Evolutionary conservation across 306 rosid species (phyloP), one percentile per base, ranked within the genome.

Genomic region (Canavalia ensiformis): DNA sequence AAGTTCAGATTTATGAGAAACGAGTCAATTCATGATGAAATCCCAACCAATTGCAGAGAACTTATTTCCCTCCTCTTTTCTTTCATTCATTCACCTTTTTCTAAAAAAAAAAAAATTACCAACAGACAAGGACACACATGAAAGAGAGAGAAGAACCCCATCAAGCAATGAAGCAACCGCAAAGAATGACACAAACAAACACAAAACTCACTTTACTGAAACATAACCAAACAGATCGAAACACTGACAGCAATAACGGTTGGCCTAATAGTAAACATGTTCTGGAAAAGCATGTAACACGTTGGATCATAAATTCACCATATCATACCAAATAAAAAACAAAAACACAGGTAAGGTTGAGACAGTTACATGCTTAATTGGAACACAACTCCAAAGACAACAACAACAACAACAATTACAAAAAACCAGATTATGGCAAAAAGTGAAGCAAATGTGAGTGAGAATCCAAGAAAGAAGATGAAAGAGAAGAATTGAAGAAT

Each of bases 261-360:
- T 68, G 65, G 49, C 37, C 42, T 39, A 77, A 84, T 50, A 37
- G 2, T 42, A 76, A 56, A 80, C 18, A 73, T 51, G 35, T 57
- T 59, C 50, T 13, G 56, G 56, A 60, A 66, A 12, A 77, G 25
- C n/a, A 11, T 31, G 54, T 13, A 28, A 73, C 76, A 74, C 78
- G 52, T 75, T 69, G 35, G n/a, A 51, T 4, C 51, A 72, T 42
- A 76, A 75, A 60, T 11, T 71, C 81, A 83, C 92, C 88, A 72
- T 70, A 8, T 59, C 64, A 57, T 45, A 74, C 39, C 28, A 44
- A 68, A 69, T 7, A 11, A 50, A 4, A 1, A 51, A 52, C 28
- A 67, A 42, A 4, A 13, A 71, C 46, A 45, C 35, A 77, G 59
- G 9, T 12, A 62, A 34, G 25, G 28, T 18, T 41, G 84, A 80